Conservation (phyloP, 2,329 filamentous ascomycete genomes). For the Periglandula ipomoeae region DNA sequence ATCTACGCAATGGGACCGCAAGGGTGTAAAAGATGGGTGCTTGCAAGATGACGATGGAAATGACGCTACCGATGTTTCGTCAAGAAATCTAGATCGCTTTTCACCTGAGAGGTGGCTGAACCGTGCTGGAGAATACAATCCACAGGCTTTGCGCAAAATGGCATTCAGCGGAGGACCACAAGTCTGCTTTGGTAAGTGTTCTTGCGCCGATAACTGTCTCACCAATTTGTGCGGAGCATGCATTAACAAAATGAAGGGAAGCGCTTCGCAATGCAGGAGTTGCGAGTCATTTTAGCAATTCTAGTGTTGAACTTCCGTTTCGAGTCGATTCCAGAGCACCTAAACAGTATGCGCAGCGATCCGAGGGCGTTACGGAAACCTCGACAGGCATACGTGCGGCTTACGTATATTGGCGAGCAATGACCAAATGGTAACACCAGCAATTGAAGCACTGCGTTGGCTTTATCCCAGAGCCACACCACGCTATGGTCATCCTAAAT, state of each 20-base stretch:
- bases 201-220: not conserved
- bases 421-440: too few species aligned
- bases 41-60: not conserved
- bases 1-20: not conserved
- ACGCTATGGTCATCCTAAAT: too few species aligned
- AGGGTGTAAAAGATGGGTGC: not conserved
- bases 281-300: not conserved
- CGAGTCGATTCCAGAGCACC: not conserved
- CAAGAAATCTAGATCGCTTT: constrained; percentile 5
- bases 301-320: constrained; percentile 1
- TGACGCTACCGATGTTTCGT: too few species aligned
- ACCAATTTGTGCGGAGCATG: not conserved
- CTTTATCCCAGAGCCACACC: too few species aligned
- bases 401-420: not conserved
- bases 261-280: constrained; percentile 2
- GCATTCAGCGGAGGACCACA: constrained; percentile 1
- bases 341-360: not conserved
- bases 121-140: not conserved
- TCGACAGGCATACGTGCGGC: not conserved
- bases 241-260: too few species aligned
- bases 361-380: not conserved
- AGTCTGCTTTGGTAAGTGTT: constrained; percentile 1
- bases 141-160: not conserved
- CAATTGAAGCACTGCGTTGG: too few species aligned
- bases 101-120: constrained; percentile 10